Evolutionary conservation across 164 flowering plant species (phyloP), one percentile per base, ranked within the genome.

Genomic region (Umbilicus rupestris): DNA sequence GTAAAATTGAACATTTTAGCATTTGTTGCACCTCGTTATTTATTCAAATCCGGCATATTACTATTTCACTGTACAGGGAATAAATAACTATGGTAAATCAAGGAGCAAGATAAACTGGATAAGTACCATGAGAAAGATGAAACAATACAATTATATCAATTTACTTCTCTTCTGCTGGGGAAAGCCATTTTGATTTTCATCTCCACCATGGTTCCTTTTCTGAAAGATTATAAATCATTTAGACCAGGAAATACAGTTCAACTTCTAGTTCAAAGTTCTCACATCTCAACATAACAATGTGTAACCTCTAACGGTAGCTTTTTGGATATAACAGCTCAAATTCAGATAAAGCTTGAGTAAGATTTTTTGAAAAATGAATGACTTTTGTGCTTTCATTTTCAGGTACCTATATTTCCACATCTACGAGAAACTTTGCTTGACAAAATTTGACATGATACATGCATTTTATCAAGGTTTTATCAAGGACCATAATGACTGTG

Each of bases 121-220:
- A 14, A 49, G 55, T 49, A 49, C 20, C 28, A 22, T 49, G 24
- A 7, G 24, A n/a, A 2, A 7, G 9, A 41, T 9, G 44, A 6
- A 7, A 14, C 16, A 2, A 41, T 41, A 14, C 0, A 20, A 49
- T 49, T 10, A n/a, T 49, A 7, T n/a, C 22, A 49, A 8, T 22
- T 49, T 49, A 49, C 26, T 49, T 49, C 24, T 49, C 9, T 20
- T n/a, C 9, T 49, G 55, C 26, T 10, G 26, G 22, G 7, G 44
- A 41, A 41, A 41, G 44, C 44, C 44, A 49, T 20, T 49, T 7
- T 49, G 24, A 20, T 49, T n/a, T 5, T 49, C 55, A 6, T 49
- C 26, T n/a, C 24, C 55, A 49, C 2, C 55, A 49, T 20, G 55
- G 55, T n/a, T 49, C 55, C 55, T 49, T 49, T 49, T 49, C 55